A percentile compares a stretch with the other conserved stretches of the same genome.
phyloP scores from a whole-genome alignment of 257 asterid genomes.

The Penstemon barbatus region DNA sequence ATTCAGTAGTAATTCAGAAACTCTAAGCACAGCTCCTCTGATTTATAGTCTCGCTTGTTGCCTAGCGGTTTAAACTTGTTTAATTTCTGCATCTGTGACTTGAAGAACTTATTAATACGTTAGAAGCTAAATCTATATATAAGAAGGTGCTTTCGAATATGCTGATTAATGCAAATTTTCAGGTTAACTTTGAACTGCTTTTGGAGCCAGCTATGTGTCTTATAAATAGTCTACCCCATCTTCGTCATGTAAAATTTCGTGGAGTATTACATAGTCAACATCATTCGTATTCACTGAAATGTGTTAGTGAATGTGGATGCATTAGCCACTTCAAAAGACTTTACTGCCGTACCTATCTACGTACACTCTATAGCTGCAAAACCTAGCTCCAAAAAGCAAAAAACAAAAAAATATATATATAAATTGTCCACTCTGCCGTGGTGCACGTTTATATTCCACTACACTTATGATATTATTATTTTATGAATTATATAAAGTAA shows the following conservation, averaged over 20 bases:
- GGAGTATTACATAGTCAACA: neutral
- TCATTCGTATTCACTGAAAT: neutral
- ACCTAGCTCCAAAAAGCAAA: neutral
- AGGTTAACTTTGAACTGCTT: conserved; percentile 13
- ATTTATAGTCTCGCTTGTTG: neutral
- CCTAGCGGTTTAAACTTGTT: neutral
- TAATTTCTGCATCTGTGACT: neutral
- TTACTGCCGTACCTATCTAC: neutral
- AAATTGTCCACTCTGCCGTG: neutral
- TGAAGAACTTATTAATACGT: neutral
- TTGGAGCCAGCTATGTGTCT: conserved; percentile 11
- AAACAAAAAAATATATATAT: too few species aligned
- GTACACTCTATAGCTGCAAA: neutral
- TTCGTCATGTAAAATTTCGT: neutral
- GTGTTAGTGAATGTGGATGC: neutral
- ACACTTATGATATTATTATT: too few species aligned
- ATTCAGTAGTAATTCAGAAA: conserved; percentile 89
- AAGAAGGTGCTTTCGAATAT: conserved; percentile 7
- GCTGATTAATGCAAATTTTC: conserved; percentile 22
- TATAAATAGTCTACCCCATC: neutral
- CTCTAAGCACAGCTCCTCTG: conserved; percentile 25
- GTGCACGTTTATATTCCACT: too few species aligned
- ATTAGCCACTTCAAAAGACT: neutral
- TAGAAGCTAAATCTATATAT: conserved; percentile 16
- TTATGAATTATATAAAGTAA: too few species aligned